Conservation (phyloP, 2,329 filamentous ascomycete species). For the Zasmidium citrigriseum region DNA sequence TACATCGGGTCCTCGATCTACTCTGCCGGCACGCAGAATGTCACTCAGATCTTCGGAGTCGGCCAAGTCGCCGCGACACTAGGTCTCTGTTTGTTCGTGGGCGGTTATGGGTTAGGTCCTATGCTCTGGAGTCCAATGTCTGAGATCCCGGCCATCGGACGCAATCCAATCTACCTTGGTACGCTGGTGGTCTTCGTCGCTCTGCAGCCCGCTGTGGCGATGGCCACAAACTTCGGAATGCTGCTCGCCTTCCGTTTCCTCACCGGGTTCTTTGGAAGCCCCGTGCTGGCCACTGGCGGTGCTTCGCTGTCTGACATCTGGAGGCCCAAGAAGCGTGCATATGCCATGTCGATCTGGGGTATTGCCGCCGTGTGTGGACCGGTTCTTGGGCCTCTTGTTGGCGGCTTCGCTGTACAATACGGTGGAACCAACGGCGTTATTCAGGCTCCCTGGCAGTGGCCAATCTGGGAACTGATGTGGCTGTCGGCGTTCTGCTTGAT, state of each 20-base stretch:
- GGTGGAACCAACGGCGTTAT: conserved; percentile 28
- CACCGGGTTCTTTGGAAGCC: conserved; percentile 53
- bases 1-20: conserved; percentile 57
- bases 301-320: conserved; percentile 49
- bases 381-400: conserved; percentile 42
- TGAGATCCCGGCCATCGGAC: conserved; percentile 53
- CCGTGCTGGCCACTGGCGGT: conserved; percentile 48
- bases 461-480: conserved; percentile 46
- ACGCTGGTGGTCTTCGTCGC: conserved; percentile 53
- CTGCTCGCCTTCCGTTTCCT: conserved; percentile 56
- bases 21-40: conserved; percentile 43
- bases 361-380: conserved; percentile 44
- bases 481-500: conserved; percentile 41
- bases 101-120: conserved; percentile 53
- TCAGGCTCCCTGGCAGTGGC: conserved; percentile 40
- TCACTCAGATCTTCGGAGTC: conserved; percentile 48
- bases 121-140: conserved; percentile 49
- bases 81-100: conserved; percentile 53
- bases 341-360: conserved; percentile 44
- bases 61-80: conserved; percentile 48
- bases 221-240: conserved; percentile 55
- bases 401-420: conserved; percentile 43
- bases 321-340: conserved; percentile 38
- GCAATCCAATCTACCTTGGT: conserved; percentile 51
- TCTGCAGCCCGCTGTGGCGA: conserved; percentile 49